phyloP scores from a whole-genome alignment of 495 filamentous ascomycete species.

The Hypoxylon trugodes region DNA sequence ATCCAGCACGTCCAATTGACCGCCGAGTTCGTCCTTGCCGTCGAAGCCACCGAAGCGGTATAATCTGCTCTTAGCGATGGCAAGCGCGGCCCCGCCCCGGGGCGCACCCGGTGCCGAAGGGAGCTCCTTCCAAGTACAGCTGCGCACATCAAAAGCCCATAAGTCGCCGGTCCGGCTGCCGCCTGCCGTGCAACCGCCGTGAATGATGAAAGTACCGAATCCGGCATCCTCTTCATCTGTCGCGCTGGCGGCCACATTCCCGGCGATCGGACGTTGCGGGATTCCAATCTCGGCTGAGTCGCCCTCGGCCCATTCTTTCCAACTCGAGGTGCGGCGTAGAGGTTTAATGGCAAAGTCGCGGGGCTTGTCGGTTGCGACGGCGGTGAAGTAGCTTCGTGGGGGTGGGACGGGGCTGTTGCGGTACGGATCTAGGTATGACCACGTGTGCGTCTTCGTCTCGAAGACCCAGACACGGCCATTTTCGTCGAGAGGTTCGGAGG shows the following conservation, averaged over 20 bases:
- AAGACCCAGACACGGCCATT: constrained; percentile 73
- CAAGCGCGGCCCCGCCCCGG: constrained; percentile 70
- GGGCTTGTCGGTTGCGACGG: constrained; percentile 59
- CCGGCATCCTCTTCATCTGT: constrained; percentile 57
- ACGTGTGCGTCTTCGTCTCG: constrained; percentile 62
- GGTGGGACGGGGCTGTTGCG: constrained; percentile 49
- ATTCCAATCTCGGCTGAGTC: constrained; percentile 51
- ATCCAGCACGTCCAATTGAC: constrained; percentile 68
- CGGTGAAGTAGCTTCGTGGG: constrained; percentile 57
- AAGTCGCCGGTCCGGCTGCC: constrained; percentile 65
- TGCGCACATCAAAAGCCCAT: constrained; percentile 73
- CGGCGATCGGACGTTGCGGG: constrained; percentile 58
- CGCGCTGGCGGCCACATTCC: constrained; percentile 54
- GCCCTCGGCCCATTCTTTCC: constrained; percentile 55
- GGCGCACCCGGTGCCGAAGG: constrained; percentile 66
- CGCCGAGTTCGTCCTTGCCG: constrained; percentile 69
- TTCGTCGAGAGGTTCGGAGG: constrained; percentile 62
- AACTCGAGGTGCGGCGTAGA: constrained; percentile 40
- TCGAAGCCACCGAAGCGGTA: constrained; percentile 81
- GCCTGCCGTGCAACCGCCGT: constrained; percentile 72
- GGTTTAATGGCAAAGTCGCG: constrained; percentile 45
- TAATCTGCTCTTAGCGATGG: constrained; percentile 62
- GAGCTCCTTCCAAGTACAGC: constrained; percentile 67
- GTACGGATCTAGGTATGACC: constrained; percentile 64
- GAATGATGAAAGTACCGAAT: constrained; percentile 70